These are phyloP conservation scores for Saitozyma sp. DNA, from an alignment of 768 basidiomycete genomes.

Conservation along the genomic window DNA sequence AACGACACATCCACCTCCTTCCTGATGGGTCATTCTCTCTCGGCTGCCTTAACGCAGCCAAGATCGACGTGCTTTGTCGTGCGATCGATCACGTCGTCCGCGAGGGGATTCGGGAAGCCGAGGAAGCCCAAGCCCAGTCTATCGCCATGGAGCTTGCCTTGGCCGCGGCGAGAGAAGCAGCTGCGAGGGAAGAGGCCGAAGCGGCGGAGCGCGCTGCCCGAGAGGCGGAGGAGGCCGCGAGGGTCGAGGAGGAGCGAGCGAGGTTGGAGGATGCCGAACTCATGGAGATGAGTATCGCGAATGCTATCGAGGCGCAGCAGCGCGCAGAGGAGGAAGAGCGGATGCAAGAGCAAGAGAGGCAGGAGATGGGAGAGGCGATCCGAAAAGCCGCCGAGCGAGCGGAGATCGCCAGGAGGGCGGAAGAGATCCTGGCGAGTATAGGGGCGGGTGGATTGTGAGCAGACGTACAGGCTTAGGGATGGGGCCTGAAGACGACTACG, in stretches of 20 bases:
- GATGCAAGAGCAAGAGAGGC: conserved; percentile 28
- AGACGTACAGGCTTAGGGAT: neutral
- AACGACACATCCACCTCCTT: conserved; percentile 47
- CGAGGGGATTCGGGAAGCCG: conserved; percentile 30
- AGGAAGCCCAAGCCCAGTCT: conserved; percentile 33
- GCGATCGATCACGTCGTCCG: conserved; percentile 45
- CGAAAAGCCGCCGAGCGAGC: conserved; percentile 34
- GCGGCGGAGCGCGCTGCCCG: conserved; percentile 18
- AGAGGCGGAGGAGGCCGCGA: conserved; percentile 21
- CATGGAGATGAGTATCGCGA: conserved; percentile 29
- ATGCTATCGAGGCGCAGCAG: conserved; percentile 41
- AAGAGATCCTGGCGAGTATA: conserved; percentile 41
- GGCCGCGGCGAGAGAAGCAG: conserved; percentile 33
- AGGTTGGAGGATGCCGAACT: conserved; percentile 32
- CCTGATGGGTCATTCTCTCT: conserved; percentile 50
- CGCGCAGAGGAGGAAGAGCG: conserved; percentile 36
- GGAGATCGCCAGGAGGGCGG: conserved; percentile 36
- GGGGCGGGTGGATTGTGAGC: conserved; percentile 6
- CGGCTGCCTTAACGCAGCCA: conserved; percentile 45
- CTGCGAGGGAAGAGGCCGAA: conserved; percentile 38
- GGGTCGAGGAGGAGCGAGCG: conserved; percentile 41
- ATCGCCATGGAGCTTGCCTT: conserved; percentile 40
- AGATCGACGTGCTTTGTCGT: conserved; percentile 42
- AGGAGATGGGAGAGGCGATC: conserved; percentile 28
- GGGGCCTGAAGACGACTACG: neutral